Conservation (phyloP, 163 green algal species). For the Scenedesmus sp. region DNA sequence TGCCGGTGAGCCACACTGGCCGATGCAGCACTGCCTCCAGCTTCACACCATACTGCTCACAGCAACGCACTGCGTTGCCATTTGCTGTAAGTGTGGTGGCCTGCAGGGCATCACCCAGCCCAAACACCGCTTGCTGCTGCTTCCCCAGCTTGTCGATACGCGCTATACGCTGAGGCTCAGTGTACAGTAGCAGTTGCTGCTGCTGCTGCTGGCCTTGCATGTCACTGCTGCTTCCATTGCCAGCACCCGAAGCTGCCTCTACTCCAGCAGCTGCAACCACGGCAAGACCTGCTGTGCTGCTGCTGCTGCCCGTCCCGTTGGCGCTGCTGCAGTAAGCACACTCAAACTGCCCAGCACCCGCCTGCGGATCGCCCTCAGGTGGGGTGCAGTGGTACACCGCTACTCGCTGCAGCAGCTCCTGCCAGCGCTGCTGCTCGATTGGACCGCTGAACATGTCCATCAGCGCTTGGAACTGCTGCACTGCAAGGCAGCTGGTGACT, state of each 20-base stretch:
- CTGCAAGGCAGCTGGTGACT: constrained; percentile 40
- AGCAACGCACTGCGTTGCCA: constrained; percentile 41
- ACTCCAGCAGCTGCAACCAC: background rate
- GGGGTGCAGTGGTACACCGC: background rate
- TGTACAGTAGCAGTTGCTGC: background rate
- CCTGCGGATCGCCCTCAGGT: background rate
- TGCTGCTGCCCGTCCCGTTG: background rate
- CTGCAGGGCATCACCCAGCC: constrained; percentile 21
- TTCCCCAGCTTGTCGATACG: constrained; percentile 1
- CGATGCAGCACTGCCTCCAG: constrained; percentile 55
- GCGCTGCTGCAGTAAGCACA: background rate
- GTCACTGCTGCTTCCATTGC: background rate
- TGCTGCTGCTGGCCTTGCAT: background rate
- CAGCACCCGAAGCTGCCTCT: background rate
- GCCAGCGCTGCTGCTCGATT: constrained; percentile 53
- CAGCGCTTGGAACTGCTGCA: constrained; percentile 59
- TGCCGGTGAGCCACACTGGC: constrained; percentile 60
- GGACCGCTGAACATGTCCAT: constrained; percentile 44
- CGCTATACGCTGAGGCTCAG: background rate
- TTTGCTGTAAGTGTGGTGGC: constrained; percentile 61
- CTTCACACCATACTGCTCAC: constrained; percentile 36
- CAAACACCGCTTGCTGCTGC: constrained; percentile 47
- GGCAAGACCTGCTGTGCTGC: background rate
- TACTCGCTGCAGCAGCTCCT: constrained; percentile 41
- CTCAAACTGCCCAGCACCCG: background rate